Evolutionary conservation across 208 protist genomes (phyloP).

Genomic region (Acanthamoeba lenticulata): DNA sequence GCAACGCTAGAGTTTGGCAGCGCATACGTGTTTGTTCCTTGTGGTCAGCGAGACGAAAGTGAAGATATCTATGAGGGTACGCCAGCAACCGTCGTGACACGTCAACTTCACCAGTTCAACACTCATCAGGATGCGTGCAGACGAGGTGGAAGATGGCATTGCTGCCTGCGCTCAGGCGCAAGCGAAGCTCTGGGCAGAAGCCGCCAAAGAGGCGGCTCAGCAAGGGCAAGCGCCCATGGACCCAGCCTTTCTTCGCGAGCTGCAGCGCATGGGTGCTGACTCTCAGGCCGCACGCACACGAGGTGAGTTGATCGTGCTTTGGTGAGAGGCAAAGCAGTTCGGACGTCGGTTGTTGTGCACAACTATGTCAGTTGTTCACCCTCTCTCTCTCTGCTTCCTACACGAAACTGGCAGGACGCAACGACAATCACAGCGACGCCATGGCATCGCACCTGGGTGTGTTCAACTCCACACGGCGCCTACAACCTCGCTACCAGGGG

Average conservation of each 20-base stretch:
- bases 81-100: background rate
- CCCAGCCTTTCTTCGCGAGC: background rate
- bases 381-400: constrained; percentile 50
- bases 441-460: constrained; percentile 36
- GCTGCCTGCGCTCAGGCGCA: constrained; percentile 14
- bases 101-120: background rate
- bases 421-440: constrained; percentile 56
- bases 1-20: background rate
- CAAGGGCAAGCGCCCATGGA: background rate
- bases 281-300: background rate
- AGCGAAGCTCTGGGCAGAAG: constrained; percentile 44
- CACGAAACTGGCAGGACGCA: background rate
- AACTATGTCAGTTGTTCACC: background rate
- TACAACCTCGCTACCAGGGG: constrained; percentile 42
- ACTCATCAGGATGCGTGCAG: background rate
- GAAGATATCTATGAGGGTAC: constrained; percentile 28
- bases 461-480: constrained; percentile 23
- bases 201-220: constrained; percentile 11
- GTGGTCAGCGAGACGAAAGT: background rate
- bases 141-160: constrained; percentile 43
- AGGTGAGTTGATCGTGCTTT: background rate
- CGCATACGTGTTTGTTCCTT: background rate
- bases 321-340: background rate
- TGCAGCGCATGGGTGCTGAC: constrained; percentile 3
- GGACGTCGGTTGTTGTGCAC: background rate